Evolutionary conservation across 306 rosid genomes (phyloP).

Genomic region (Phaseolus lunatus): DNA sequence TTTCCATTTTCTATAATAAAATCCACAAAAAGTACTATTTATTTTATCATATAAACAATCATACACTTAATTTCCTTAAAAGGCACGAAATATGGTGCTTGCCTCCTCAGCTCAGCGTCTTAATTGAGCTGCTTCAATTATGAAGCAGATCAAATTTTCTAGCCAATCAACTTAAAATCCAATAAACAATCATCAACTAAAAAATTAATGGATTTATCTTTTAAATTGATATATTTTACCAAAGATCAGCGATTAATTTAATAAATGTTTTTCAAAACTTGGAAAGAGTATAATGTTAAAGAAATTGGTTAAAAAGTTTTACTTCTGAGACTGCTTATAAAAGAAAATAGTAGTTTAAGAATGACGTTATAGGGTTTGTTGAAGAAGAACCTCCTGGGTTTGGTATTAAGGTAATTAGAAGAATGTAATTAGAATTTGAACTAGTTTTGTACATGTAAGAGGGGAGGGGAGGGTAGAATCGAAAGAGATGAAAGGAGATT

Average conservation of each 20-base stretch:
- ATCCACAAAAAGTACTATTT: not conserved
- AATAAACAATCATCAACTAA: not conserved
- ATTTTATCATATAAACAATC: not conserved
- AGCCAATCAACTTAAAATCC: not conserved
- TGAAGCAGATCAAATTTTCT: not conserved
- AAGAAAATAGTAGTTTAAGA: not conserved
- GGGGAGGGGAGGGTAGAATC: not conserved
- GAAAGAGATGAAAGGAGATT: slow-evolving; percentile 17
- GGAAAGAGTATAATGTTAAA: too few species aligned
- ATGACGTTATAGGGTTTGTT: not conserved
- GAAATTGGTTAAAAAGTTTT: not conserved
- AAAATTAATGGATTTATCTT: too few species aligned
- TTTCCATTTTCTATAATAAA: not conserved
- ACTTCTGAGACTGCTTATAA: too few species aligned
- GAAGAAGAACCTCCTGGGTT: not conserved
- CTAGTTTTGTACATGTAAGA: slow-evolving; percentile 27
- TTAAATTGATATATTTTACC: not conserved
- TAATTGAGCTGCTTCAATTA: slow-evolving; percentile 41
- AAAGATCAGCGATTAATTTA: not conserved
- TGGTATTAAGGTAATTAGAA: not conserved
- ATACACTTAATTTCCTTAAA: slow-evolving; percentile 12
- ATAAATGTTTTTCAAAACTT: not conserved
- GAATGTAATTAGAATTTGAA: slow-evolving; percentile 37
- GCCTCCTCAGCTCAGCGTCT: slow-evolving; percentile 44
- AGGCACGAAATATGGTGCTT: slow-evolving; percentile 30